These are phyloP conservation scores for Naganishia friedmannii DNA, from an alignment of 768 basidiomycete genomes.

Conservation along the genomic window DNA sequence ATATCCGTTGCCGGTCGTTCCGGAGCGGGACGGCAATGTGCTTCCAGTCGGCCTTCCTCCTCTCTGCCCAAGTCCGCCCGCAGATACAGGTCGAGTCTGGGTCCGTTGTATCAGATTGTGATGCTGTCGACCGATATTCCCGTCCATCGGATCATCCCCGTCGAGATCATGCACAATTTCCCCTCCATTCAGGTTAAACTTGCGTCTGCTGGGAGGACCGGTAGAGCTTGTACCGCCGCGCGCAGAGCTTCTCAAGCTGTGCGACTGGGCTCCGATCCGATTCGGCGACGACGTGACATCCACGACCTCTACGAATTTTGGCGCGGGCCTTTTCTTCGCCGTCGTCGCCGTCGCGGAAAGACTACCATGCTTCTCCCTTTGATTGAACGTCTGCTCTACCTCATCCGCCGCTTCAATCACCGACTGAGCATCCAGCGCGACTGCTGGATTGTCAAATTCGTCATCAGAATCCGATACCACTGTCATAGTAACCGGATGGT, in stretches of 20 bases:
- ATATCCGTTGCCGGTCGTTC: not conserved
- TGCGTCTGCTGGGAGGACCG: not conserved
- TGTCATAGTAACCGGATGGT: not conserved
- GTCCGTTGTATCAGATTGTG: conserved; percentile 1
- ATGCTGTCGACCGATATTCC: not conserved
- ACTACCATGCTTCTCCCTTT: not conserved
- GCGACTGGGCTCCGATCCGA: not conserved
- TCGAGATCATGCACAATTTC: not conserved
- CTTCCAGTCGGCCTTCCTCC: not conserved
- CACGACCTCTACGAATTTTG: conserved; percentile 4
- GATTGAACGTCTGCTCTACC: conserved; percentile 1
- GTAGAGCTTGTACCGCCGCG: not conserved
- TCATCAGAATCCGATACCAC: not conserved
- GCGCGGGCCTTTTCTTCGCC: conserved; percentile 3
- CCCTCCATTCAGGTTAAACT: not conserved
- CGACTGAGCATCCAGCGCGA: conserved; percentile 5
- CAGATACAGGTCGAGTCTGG: not conserved
- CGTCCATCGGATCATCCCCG: conserved; percentile 1
- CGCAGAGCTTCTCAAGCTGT: not conserved
- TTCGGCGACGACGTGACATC: not conserved
- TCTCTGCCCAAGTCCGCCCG: not conserved
- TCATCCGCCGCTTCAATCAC: conserved; percentile 4
- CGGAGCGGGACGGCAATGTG: not conserved
- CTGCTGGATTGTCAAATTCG: conserved; percentile 10
- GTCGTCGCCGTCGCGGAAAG: not conserved